phyloP scores from a whole-genome alignment of 257 asterid species.

The Fraxinus americana region DNA sequence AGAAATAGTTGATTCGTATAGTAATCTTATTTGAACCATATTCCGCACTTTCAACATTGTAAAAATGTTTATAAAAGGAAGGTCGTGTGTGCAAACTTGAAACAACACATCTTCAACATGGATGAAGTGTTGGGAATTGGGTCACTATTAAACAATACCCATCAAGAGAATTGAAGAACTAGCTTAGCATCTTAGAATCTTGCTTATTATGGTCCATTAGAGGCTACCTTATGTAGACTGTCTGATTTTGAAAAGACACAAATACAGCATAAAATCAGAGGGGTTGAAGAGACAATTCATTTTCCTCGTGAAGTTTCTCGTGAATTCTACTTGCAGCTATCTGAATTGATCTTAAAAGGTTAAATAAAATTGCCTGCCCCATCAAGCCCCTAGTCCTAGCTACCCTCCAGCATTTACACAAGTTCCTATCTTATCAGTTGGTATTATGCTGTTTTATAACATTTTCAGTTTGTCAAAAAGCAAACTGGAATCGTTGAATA shows the following conservation, averaged over 20 bases:
- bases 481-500: not conserved
- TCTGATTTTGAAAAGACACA: not conserved
- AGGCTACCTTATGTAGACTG: not conserved
- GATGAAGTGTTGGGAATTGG: not conserved
- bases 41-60: not conserved
- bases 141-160: not conserved
- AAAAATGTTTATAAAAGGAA: not conserved
- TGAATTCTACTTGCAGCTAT: not conserved
- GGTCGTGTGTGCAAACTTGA: not conserved
- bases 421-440: not conserved
- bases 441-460: conserved; percentile 3
- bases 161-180: not conserved
- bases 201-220: not conserved
- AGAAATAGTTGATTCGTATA: not conserved
- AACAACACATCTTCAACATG: not conserved
- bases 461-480: conserved; percentile 4
- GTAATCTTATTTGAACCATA: not conserved
- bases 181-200: not conserved
- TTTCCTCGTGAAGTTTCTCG: not conserved
- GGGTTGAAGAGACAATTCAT: not conserved
- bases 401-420: not conserved
- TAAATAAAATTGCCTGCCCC: not conserved
- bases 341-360: not conserved
- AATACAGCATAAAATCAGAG: no score
- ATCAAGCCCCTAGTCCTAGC: not conserved